Evolutionary conservation across 768 basidiomycete genomes (phyloP), one percentile per base, ranked within the genome.

Genomic region (Tylopilus intermedius): DNA sequence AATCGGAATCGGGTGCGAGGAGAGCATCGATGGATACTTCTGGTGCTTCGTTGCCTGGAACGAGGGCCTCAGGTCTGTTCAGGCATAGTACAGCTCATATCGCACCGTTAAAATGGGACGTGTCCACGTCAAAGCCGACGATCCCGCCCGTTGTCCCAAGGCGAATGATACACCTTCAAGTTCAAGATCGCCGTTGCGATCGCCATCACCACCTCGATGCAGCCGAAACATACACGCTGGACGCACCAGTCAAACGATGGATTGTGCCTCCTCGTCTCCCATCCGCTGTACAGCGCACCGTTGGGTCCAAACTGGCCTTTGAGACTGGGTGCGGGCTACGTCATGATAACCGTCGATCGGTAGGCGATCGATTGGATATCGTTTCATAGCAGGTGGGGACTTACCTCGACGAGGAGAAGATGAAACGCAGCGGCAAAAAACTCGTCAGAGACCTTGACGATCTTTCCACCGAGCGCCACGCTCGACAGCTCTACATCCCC

Each of bases 271-370:
- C 93, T 75, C 26, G 79, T 80, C 68, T 99, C 96, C 96, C 96
- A 99, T 49, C 94, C 96, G 58, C 86, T 90, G 69, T 79, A 98
- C 22, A 97, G 71, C 0, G 95, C 95, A 22, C 96, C 96, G 39
- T 94, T 95, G 3, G 93, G 90, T 7, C 95, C 95, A 61, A 94
- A 99, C 60, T 94, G 91, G n/a, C 96, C 96, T 69, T 94, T 94
- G 65, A 96, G 71, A 58, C 86, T 91, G 4, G 78, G 80, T 22
- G 94, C 83, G 7, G 94, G 88, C 94, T 96, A 58, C 13, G 50
- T 33, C 42, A 30, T 5, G 39, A 37, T 21, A 22, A 27, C 2
- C 10, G 26, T 33, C 27, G 42, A 45, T 58, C 38, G 18, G 18
- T 21, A 37, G 18, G 30, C 29, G 35, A 15, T 15, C 5, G 15